Base-by-base conservation (phyloP, 768 basidiomycete genomes). In the Pholiota molesta region DNA sequence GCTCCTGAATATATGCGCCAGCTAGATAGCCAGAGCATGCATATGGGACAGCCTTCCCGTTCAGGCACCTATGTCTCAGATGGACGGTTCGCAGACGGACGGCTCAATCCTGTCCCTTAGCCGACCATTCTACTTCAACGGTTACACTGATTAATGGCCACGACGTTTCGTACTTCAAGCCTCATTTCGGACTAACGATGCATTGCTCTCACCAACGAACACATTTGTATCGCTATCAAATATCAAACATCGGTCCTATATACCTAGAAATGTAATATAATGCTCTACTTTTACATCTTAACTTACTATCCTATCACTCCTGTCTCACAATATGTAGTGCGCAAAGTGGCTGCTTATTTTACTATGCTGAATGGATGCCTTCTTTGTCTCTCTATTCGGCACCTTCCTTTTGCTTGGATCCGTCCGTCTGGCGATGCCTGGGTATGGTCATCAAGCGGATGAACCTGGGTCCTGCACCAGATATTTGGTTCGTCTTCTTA, bases 81-180 rank as follows among this genome's bases (percentile, higher is more conserved):
- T 71, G 81, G 79, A 59, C 79, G 79, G 64, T 73, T 84, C 35
- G 14, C 78, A 60, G 84, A 83, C 71, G 81, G 79, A 58, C 80
- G 79, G 64, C 73, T 84, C 58, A 80, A 81, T 65, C 70, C 77
- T 54, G 70, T 82, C 63, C 74, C 83, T 68, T 84, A 75, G 81
- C 59, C 62, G 40, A 35, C 61, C 52, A 42, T 54, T 62, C 49
- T 59, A 54, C 60, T 60, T 26, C 54, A 55, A 57, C 45, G 35
- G 31, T 52, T n/a, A 23, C 45, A 1, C 23, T 52, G 33, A 54
- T 19, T 60, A 54, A 44, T 39, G 39, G 44, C 40, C 40, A 54
- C 35, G 31, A 54, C 39, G 23, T 59, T 40, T 51, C 55, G 54
- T 28, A 23, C 44, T 47, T 51, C 52, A 55, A 49, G 23, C 11